phyloP scores from a whole-genome alignment of 2,329 filamentous ascomycete species.

The Coniosporium tulheliwenetii region DNA sequence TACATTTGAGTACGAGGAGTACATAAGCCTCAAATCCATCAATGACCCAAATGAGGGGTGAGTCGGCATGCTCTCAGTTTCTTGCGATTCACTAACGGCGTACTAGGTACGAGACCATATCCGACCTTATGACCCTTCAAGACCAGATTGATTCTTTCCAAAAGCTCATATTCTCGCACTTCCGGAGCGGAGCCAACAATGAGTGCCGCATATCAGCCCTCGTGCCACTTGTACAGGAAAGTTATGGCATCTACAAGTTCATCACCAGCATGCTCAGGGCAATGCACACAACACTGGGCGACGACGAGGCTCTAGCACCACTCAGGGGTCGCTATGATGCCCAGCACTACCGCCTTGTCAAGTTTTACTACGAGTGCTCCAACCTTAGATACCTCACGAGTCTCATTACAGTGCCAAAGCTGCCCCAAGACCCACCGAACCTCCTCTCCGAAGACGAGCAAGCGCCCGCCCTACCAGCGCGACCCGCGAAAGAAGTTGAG shows the following conservation, averaged over 20 bases:
- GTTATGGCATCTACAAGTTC: slow-evolving; percentile 98
- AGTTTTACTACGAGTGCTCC: slow-evolving; percentile 98
- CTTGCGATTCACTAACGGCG: slow-evolving; percentile 4
- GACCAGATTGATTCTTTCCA: slow-evolving; percentile 98
- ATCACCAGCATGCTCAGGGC: slow-evolving; percentile 98
- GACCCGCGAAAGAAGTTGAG: slow-evolving; percentile 57
- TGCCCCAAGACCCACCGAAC: slow-evolving; percentile 87
- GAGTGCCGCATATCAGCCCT: slow-evolving; percentile 92
- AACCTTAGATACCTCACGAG: slow-evolving; percentile 94
- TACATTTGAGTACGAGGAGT: slow-evolving; percentile 97
- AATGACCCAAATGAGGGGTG: slow-evolving; percentile 97
- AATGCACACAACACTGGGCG: slow-evolving; percentile 94
- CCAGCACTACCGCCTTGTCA: slow-evolving; percentile 89
- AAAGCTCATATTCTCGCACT: slow-evolving; percentile 95
- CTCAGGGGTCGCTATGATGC: slow-evolving; percentile 82
- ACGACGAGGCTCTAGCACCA: slow-evolving; percentile 81
- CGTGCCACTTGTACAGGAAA: slow-evolving; percentile 89
- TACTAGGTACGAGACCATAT: slow-evolving; percentile 68
- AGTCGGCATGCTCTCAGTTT: slow-evolving; percentile 1
- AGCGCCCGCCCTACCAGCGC: slow-evolving; percentile 65
- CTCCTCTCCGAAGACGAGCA: slow-evolving; percentile 65
- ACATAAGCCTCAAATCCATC: slow-evolving; percentile 93
- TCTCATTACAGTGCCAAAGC: slow-evolving; percentile 87
- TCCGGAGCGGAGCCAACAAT: slow-evolving; percentile 80
- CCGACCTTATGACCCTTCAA: slow-evolving; percentile 88